Evolutionary conservation across 306 rosid species (phyloP).

Genomic region (Dicorynia guianensis): DNA sequence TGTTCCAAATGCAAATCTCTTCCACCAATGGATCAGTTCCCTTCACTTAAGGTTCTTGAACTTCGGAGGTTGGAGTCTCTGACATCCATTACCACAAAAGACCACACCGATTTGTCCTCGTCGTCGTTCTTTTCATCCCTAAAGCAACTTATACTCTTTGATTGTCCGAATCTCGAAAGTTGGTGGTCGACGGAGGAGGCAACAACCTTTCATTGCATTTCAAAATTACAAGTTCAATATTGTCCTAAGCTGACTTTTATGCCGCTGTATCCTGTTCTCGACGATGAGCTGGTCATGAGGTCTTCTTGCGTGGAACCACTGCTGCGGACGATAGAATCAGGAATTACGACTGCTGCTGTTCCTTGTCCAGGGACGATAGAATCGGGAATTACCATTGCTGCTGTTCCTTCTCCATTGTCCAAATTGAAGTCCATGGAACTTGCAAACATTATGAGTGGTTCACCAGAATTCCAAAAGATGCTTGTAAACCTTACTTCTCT

Average conservation of each 20-base stretch:
- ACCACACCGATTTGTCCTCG: too few species aligned
- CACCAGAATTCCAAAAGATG: neutral
- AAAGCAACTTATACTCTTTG: fast-evolving
- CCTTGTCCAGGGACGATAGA: too few species aligned
- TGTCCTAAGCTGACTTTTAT: constrained; percentile 21
- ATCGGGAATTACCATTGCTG: neutral
- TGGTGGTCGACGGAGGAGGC: constrained; percentile 12
- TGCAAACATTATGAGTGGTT: neutral
- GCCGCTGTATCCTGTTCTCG: neutral
- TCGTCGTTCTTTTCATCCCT: constrained; percentile 26
- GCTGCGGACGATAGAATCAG: too few species aligned
- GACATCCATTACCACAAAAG: neutral
- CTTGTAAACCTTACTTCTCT: neutral
- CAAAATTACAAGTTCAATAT: neutral
- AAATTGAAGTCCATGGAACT: neutral
- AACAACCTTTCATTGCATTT: neutral
- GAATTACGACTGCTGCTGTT: too few species aligned
- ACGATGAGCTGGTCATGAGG: fast-evolving
- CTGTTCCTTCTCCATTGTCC: constrained; percentile 11
- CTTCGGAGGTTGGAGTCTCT: neutral
- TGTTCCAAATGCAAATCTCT: neutral
- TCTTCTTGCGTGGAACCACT: neutral
- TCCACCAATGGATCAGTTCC: neutral
- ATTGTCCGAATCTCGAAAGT: neutral
- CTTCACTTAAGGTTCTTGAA: neutral